Conservation (phyloP, 495 filamentous ascomycete species). For the Massariosphaeria phaeospora region DNA sequence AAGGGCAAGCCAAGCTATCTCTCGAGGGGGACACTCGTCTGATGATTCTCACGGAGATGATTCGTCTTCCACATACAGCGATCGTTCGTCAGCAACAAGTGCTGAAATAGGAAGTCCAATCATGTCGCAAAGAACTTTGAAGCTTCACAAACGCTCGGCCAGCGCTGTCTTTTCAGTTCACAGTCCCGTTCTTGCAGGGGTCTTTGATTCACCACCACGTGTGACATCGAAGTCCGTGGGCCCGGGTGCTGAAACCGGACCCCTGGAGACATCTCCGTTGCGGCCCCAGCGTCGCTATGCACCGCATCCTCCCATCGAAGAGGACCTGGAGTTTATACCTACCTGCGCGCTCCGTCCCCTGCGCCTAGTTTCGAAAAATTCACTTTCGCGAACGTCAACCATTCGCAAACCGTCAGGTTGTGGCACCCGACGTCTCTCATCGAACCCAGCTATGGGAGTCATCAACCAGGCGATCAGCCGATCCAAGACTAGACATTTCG, state of each 20-base stretch:
- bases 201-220: conserved; percentile 18
- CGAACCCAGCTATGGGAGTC: conserved; percentile 9
- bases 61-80: conserved; percentile 27
- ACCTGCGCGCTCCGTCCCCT: conserved; percentile 12
- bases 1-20: not conserved
- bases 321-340: conserved; percentile 3
- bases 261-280: not conserved
- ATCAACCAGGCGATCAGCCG: conserved; percentile 21
- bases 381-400: not conserved
- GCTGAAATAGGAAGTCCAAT: conserved; percentile 2
- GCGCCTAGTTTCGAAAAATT: not conserved
- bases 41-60: conserved; percentile 30
- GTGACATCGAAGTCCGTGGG: conserved; percentile 3
- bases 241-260: conserved; percentile 23
- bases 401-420: conserved; percentile 10
- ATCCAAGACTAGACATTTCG: conserved; percentile 7
- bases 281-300: conserved; percentile 5
- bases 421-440: not conserved
- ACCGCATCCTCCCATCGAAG: conserved; percentile 21
- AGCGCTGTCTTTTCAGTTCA: conserved; percentile 19
- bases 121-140: not conserved
- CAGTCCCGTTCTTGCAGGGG: conserved; percentile 16
- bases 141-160: conserved; percentile 15
- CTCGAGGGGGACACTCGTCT: conserved; percentile 19
- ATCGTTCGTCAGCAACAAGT: conserved; percentile 31